Evolutionary conservation across 192 early-diverging fungal genomes (phyloP), one percentile per base, ranked within the genome.

Genomic region (Phycomyces nitens): DNA sequence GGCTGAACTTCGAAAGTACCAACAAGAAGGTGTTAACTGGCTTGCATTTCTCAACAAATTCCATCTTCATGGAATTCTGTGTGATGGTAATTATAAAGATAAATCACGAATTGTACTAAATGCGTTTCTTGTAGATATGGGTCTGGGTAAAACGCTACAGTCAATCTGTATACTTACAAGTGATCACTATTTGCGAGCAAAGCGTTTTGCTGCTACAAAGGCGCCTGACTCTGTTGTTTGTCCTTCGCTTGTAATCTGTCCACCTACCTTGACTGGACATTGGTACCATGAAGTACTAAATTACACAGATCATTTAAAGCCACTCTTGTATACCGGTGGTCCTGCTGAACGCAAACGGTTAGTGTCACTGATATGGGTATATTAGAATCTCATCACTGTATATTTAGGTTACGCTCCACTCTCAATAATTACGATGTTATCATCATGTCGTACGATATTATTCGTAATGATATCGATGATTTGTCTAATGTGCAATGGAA

Each of bases 1-100:
- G 38, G 97, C 95, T 0, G 91, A 94, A 60, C 74, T 99, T 63
- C 79, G 97, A 57, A 84, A 86, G 76, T 99, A 99, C 78, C 97
- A 99, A 73, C 94, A 96, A 72, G 97, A 98, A 60, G 97, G 97
- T 52, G 91, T 99, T 38, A 95, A 90, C 80, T 99, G 97, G 97
- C 77, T 99, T 58, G 93, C 94, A 14, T 99, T 99, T 71, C 80
- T 99, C 61, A 95, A 94, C 73, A 88, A 92, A 62, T 99, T 96
- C 68, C 92, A 94, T 63, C 78, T 99, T 22, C 97, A 99, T 68
- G 97, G 97, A 12, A 93, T 98, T 68, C 80, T 99, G 16, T 98
- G 96, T 76, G 97, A 99, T 71, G 93, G 85, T 87, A 72, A 71
- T 71, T 24, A 20, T 4, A 63, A n/a, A 29, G 12, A 8, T 38